Base-by-base conservation (phyloP, 805 yeast species). In the Candida pseudoglaebosa region DNA sequence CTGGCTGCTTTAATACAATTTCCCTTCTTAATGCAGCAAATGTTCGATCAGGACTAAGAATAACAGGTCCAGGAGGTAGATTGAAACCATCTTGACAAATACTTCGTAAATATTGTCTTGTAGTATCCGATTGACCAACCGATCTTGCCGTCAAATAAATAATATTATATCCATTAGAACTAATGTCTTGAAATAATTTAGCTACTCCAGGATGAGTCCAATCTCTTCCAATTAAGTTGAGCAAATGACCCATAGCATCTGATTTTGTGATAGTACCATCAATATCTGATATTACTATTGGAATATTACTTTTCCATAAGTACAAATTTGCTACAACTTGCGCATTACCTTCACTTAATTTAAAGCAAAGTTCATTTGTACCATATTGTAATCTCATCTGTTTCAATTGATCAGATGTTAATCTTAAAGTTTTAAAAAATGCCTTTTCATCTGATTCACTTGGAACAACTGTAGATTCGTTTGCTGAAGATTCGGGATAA, bases 131-230 rank as follows among this genome's bases (percentile, higher is more conserved):
- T 52, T 86, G 91, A 0, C 99, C 99, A 1, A 88, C 96, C 9
- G 95, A 82, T 47, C 99, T 75, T 0, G 99, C 95, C 0, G 99
- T 93, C 48, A 93, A 68, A 60, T 93, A 93, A 77, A 93, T 75
- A 38, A 93, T 82, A 54, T 93, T 89, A 68, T 91, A 93, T 0
- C 99, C 98, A 55, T 93, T 93, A 41, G 74, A 65, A 32, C 73
- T 56, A 45, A 93, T 93, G 57, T 93, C 99, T n/a, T 78, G 79
- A 56, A 90, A 93, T 40, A 93, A 65, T 53, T 82, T 81, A 2
- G 97, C 96, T 29, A 93, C 99, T 22, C 99, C 99, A 2, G 80
- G 77, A 58, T 93, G 99, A 0, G 99, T 93, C 99, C 99, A 93
- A 65, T 93, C 99, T 50, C 88, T 77, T 4, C 99, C 99, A 26